Conservation (phyloP, 139 green algal species). For the Zygnema cylindricum region DNA sequence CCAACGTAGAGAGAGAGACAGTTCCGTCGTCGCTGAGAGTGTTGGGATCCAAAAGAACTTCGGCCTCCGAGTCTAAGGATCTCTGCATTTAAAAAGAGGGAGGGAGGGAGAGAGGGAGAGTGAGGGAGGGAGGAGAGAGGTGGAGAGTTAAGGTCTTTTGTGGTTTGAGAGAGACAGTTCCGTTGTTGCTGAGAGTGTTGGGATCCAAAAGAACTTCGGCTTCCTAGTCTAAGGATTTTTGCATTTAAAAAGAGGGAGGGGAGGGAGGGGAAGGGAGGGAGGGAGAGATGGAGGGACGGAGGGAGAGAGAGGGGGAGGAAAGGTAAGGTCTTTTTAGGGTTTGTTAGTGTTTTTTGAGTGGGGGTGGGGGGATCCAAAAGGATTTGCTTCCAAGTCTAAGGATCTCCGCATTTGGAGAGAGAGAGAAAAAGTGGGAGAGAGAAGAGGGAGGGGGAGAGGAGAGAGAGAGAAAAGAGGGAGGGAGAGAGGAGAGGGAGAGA, state of each 20-base stretch:
- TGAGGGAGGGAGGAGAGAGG: not conserved
- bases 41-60: constrained; percentile 91
- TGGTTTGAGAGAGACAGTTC: constrained; percentile 77
- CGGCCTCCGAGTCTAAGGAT: constrained; percentile 57
- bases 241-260: too few species aligned
- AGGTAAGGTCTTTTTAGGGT: too few species aligned
- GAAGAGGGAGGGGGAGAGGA: not conserved
- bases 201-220: constrained; percentile 84
- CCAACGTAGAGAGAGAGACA: constrained; percentile 65
- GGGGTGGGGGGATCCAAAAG: constrained; percentile 92
- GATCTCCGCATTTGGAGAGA: constrained; percentile 22
- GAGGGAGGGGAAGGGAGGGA: not conserved
- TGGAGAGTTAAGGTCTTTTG: too few species aligned
- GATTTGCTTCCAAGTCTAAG: constrained; percentile 64
- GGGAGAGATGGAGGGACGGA: not conserved
- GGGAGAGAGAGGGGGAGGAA: too few species aligned
- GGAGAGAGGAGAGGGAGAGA: too few species aligned
- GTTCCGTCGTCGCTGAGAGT: constrained; percentile 79
- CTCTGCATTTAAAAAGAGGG: constrained; percentile 22
- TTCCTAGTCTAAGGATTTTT: constrained; percentile 59
- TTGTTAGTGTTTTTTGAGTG: constrained; percentile 72
- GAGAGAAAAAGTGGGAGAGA: too few species aligned
- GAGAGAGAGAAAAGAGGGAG: not conserved
- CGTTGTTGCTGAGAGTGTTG: constrained; percentile 82
- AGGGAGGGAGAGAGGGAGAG: constrained; percentile 8